A percentile compares a stretch with the other conserved stretches of the same genome.
Conservation (phyloP, 768 basidiomycete genomes). For the Galerina sulciceps region DNA sequence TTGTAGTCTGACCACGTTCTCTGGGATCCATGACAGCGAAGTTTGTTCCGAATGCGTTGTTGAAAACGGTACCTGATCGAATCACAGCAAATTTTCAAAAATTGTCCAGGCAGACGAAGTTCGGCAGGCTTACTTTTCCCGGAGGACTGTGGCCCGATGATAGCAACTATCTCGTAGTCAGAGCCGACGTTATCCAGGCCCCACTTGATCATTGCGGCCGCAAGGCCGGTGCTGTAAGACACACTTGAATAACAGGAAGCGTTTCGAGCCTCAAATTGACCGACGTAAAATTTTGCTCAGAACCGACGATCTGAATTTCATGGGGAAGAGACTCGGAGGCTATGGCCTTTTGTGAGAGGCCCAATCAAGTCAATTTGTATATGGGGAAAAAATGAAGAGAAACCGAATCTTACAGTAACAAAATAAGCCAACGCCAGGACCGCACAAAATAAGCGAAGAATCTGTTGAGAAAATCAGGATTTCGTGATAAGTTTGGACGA, state of each 20-base stretch:
- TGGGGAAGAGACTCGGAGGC: no score
- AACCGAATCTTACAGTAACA: conserved; percentile 70
- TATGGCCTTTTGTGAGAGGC: not conserved
- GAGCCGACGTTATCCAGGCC: conserved; percentile 2
- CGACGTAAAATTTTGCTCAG: no score
- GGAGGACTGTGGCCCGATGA: conserved; percentile 10
- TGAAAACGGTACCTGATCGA: not conserved
- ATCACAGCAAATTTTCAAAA: not conserved
- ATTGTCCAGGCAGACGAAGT: no score
- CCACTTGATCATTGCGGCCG: not conserved
- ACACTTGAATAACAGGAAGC: no score
- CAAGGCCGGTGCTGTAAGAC: not conserved
- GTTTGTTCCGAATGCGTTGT: not conserved
- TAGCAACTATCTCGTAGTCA: conserved; percentile 5
- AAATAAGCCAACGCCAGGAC: conserved; percentile 64
- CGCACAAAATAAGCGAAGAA: no score
- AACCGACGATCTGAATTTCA: no score
- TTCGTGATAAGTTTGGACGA: no score
- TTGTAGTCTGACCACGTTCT: not conserved
- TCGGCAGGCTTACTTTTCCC: conserved; percentile 2
- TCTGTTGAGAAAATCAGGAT: no score
- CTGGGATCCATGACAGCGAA: not conserved
- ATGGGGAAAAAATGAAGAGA: not conserved
- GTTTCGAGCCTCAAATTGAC: no score
- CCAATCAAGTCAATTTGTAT: conserved; percentile 4